A percentile compares a stretch with the other conserved stretches of the same genome.
Evolutionary conservation across 345 rosid species (phyloP).

Genomic region (Barbarea vulgaris): DNA sequence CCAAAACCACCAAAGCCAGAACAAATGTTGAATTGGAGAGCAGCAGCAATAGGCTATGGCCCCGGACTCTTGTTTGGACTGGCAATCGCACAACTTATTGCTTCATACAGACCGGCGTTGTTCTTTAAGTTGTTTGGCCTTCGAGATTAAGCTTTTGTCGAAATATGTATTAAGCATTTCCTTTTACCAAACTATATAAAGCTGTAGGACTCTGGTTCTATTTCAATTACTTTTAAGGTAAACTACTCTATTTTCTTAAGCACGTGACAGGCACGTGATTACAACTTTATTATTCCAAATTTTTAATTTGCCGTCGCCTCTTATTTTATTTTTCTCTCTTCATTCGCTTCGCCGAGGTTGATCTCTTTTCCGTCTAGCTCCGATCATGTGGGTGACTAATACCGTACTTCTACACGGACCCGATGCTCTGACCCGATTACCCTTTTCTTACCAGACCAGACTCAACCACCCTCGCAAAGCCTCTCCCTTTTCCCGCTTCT

Average conservation of each 20-base stretch:
- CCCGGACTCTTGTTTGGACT: conserved; percentile 5
- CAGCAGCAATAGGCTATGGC: neutral
- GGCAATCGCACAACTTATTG: neutral
- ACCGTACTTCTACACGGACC: conserved; percentile 37
- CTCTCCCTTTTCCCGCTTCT: neutral
- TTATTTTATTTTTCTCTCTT: too few relatives aligned
- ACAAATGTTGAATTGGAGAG: neutral
- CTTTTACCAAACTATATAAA: too few relatives aligned
- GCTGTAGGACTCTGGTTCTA: too few relatives aligned
- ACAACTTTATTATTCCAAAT: neutral
- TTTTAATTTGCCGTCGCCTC: neutral
- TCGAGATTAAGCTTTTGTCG: neutral
- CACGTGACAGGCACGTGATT: conserved; percentile 2
- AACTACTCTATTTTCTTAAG: neutral
- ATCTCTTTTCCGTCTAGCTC: conserved; percentile 10
- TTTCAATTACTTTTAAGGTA: too few relatives aligned
- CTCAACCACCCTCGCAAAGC: neutral
- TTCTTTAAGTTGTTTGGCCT: neutral
- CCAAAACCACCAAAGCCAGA: neutral
- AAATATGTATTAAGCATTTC: too few relatives aligned
- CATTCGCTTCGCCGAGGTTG: neutral
- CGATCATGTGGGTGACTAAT: conserved; percentile 40
- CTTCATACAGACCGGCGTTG: neutral
- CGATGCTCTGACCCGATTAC: conserved; percentile 38
- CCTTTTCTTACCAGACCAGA: neutral